Conservation (phyloP, 257 asterid species). For the Jaltomata sinuosa region DNA sequence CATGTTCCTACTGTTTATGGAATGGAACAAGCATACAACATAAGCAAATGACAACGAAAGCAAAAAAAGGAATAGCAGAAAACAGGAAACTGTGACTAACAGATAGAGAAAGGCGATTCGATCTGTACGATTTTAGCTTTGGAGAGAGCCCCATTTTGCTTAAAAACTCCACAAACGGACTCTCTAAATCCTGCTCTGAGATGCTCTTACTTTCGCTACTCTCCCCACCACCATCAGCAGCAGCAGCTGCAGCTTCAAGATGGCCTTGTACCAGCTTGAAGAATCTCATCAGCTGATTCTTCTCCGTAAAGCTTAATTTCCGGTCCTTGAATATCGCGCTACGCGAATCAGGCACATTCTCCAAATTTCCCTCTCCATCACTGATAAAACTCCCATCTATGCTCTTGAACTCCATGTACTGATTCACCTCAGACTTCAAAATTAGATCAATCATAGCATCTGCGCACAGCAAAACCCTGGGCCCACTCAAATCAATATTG, state of each 20-base stretch:
- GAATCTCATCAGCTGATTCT: slow-evolving; percentile 80
- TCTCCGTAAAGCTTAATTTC: slow-evolving; percentile 51
- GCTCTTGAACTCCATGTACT: slow-evolving; percentile 87
- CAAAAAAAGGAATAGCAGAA: background rate
- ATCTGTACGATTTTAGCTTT: slow-evolving; percentile 77
- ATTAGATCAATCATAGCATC: slow-evolving; percentile 67
- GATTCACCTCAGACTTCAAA: slow-evolving; percentile 51
- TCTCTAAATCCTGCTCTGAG: slow-evolving; percentile 65
- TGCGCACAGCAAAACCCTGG: slow-evolving; percentile 63
- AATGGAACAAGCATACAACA: background rate
- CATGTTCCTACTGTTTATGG: background rate
- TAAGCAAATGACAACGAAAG: background rate
- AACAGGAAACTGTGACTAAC: slow-evolving; percentile 2
- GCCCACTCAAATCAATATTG: slow-evolving; percentile 60
- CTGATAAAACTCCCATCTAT: slow-evolving; percentile 61
- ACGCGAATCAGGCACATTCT: slow-evolving; percentile 68
- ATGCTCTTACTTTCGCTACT: slow-evolving; percentile 16
- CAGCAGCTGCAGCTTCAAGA: slow-evolving; percentile 8
- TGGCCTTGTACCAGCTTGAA: slow-evolving; percentile 79
- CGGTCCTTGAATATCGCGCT: slow-evolving; percentile 72
- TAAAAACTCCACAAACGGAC: slow-evolving; percentile 65
- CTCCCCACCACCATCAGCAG: slow-evolving; percentile 10
- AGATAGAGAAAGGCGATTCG: slow-evolving; percentile 15
- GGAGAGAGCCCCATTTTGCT: slow-evolving; percentile 54
- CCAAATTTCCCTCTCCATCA: slow-evolving; percentile 41